A percentile compares a stretch with the other conserved stretches of the same genome.
phyloP scores from a whole-genome alignment of 805 yeast genomes.

The Saccharomycopsis olivae region DNA sequence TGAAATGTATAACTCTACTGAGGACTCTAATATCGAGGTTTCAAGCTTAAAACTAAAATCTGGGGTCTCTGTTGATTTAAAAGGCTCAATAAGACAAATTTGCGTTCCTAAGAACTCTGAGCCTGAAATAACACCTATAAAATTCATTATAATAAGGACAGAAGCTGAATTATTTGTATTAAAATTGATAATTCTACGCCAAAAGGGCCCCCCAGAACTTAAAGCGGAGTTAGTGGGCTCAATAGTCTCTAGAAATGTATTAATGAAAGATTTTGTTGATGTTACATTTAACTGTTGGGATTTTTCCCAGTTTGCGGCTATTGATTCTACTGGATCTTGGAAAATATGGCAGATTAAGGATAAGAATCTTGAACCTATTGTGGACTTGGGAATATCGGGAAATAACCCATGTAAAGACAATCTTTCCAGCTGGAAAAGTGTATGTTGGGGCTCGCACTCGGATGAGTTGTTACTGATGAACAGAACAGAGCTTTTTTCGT shows the following conservation, averaged over 20 bases:
- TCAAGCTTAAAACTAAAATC: not conserved
- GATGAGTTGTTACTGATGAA: conserved; percentile 28
- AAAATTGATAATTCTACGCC: conserved; percentile 21
- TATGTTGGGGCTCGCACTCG: conserved; percentile 33
- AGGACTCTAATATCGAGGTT: not conserved
- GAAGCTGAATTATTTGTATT: conserved; percentile 26
- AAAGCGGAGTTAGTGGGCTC: conserved; percentile 21
- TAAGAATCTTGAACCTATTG: not conserved
- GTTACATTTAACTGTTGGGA: conserved; percentile 35
- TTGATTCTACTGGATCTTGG: conserved; percentile 48
- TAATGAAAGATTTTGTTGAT: conserved; percentile 30
- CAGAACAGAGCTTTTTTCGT: conserved; percentile 31
- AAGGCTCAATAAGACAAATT: conserved; percentile 33
- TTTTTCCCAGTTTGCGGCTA: conserved; percentile 27
- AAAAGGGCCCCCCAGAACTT: conserved; percentile 12
- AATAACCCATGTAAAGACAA: conserved; percentile 36
- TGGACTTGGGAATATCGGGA: conserved; percentile 16
- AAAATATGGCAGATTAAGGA: conserved; percentile 26
- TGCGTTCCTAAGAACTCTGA: conserved; percentile 23
- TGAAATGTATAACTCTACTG: conserved; percentile 1
- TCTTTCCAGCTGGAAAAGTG: conserved; percentile 43
- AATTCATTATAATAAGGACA: conserved; percentile 30
- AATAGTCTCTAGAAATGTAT: conserved; percentile 23
- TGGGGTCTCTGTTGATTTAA: conserved; percentile 21
- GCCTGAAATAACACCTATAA: not conserved